Percentiles rank a stretch among this genome's conserved stretches.
phyloP scores from a whole-genome alignment of 148 eudicot genomes.

The Silene uniflora region DNA sequence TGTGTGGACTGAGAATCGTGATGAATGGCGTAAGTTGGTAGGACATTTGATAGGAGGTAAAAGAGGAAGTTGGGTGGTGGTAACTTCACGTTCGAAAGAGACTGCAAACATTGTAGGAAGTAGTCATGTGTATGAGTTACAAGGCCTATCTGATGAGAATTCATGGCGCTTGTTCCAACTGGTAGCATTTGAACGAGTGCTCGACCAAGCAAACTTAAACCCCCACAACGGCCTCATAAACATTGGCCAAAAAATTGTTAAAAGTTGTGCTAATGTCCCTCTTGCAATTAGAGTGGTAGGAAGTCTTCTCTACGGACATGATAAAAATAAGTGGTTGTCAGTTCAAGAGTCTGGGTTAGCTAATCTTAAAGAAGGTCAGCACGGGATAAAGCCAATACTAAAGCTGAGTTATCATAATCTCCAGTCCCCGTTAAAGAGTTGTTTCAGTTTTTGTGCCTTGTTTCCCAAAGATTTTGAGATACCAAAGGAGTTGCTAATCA shows the following conservation, averaged over 20 bases:
- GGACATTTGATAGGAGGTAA: slow-evolving; percentile 1
- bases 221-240: background rate
- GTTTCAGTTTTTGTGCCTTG: slow-evolving; percentile 1
- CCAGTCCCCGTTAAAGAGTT: slow-evolving; percentile 5
- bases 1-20: slow-evolving; percentile 13
- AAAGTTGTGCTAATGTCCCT: slow-evolving; percentile 5
- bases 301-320: slow-evolving; percentile 1
- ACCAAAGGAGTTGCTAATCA: background rate
- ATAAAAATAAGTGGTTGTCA: slow-evolving; percentile 3
- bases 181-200: slow-evolving; percentile 3
- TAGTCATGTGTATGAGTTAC: background rate
- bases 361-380: background rate
- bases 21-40: background rate
- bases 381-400: background rate
- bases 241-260: slow-evolving; percentile 6
- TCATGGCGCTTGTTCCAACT: slow-evolving; percentile 12
- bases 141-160: background rate
- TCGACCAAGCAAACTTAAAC: background rate
- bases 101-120: background rate
- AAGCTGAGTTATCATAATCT: slow-evolving; percentile 11
- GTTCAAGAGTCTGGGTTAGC: background rate
- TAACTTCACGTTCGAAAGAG: slow-evolving; percentile 10
- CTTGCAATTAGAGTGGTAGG: slow-evolving; percentile 11
- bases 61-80: background rate
- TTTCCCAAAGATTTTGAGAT: background rate